Evolutionary conservation across 768 basidiomycete species (phyloP), one percentile per base, ranked within the genome.

Genomic region (Mrakia hoshinonis): DNA sequence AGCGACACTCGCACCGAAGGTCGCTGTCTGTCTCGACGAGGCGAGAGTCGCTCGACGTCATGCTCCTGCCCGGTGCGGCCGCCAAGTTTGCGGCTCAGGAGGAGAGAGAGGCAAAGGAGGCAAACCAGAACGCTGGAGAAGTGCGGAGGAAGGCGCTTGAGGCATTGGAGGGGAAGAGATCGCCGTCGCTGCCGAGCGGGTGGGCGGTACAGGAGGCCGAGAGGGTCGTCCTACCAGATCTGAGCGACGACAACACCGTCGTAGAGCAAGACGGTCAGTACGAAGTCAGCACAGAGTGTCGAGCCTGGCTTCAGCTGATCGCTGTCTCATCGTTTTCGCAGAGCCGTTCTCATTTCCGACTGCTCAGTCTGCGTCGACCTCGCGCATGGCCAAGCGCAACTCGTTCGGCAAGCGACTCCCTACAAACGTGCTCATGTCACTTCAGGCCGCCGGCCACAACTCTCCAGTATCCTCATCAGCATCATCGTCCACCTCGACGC

Each of bases 1-100:
- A 38, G 10, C 31, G 70, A 0, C 70, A 72, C 47, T 72, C 70
- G 26, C 92, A 94, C 76, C 84, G 86, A 18, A 89, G 92, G 61
- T 85, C 86, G 51, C 92, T 91, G 0, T 91, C 90, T 31, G 90
- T 95, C 34, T 91, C 92, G 12, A 94, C 92, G 49, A 87, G 91
- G 73, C 85, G 84, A 74, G 92, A 95, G 81, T 92, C 91, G 24
- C 89, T 91, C 22, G 92, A 94, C 76, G 82, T 95, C 77, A 93
- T 95, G 89, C 90, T 70, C 26, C 70, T 69, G 3, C 75, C 75
- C 38, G 80, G 87, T 29, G 81, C 89, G 48, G 86, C 89, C 15
- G 85, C 87, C 73, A 83, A 90, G 31, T 85, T 86, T 6, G 75
- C 84, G 11, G 84, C 85, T 34, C 82, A 86, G 1, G 87, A 90